Evolutionary conservation across 2,329 filamentous ascomycete species (phyloP), one percentile per base, ranked within the genome.

Genomic region (Ophiocordyceps robertsii): DNA sequence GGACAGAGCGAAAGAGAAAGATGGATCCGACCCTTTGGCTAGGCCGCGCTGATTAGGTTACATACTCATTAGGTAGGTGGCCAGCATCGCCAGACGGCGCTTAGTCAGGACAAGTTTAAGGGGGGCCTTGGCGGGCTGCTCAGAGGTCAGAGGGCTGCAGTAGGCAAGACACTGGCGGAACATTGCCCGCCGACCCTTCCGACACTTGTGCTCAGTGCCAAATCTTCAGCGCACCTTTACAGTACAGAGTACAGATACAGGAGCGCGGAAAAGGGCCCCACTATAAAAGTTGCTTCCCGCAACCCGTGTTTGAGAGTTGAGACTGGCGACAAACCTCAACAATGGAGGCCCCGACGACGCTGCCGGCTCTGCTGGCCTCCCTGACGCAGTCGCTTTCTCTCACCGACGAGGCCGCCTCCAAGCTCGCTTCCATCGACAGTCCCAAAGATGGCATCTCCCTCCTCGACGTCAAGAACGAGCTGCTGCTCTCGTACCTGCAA

Each of bases 401-500:
- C 0, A 77, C 84, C 0, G 70, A 82, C 38, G 77, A 88, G 45
- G 78, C 81, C 6, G 72, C 81, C 0, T 77, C 82, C 0, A 75
- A 75, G 39, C 59, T 78, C 16, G 59, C 70, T n/a, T 61, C 69
- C 13, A 74, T 93, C 46, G 67, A 82, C 39, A 77, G 84, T n/a
- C 82, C 84, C 1, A 72, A 81, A 49, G 80, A 95, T 54, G 90
- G 92, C 56, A 92, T 98, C 45, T 95, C 92, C 0, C 77, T 98
- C 1, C 80, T 98, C 55, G 88, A 96, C 58, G 80, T 86, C 49
- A 98, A 98, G 67, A 96, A 93, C 64, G 92, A 98, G 59, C 73
- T 98, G n/a, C 79, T 98, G 16, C 79, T 98, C 33, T 90, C 90
- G 4, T 98, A 98, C 63, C 72, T 98, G 0, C 90, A 98, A 56